Conservation (phyloP, 257 asterid genomes). For the Solanum tarapatanum region DNA sequence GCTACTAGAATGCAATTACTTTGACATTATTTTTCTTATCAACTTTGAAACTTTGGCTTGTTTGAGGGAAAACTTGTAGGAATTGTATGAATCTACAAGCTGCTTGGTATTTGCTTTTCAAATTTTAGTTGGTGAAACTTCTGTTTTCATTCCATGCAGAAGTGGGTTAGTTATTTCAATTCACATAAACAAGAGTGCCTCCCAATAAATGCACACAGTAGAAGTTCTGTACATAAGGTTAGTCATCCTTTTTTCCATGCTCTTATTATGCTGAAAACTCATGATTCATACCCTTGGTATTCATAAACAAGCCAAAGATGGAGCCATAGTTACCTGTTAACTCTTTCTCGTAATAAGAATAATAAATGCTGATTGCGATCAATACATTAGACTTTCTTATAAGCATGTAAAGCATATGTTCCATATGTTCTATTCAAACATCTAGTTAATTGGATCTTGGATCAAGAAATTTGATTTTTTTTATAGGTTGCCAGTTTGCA, state of each 20-base stretch:
- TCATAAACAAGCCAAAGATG: not conserved
- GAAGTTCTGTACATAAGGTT: conserved; percentile 79
- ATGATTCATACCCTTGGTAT: not conserved
- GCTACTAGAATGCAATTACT: not conserved
- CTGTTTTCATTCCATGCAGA: conserved; percentile 33
- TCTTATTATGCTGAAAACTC: not conserved
- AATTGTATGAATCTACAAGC: not conserved
- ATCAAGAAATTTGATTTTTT: not conserved
- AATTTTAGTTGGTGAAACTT: not conserved
- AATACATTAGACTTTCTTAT: not conserved
- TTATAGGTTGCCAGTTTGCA: not conserved
- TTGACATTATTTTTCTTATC: not conserved
- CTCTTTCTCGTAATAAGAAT: not conserved
- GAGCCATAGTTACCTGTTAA: not conserved
- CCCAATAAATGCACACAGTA: conserved; percentile 83
- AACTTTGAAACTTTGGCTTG: not conserved
- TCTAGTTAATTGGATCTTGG: not conserved
- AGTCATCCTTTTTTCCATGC: conserved; percentile 9
- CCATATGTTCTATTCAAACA: not conserved
- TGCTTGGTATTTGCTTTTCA: not conserved
- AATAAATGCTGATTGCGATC: not conserved
- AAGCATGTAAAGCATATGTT: not conserved
- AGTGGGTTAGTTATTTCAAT: conserved; percentile 59
- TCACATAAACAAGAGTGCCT: conserved; percentile 71
- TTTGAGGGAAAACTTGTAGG: not conserved